Percentiles rank a stretch among this genome's conserved stretches.
These are phyloP conservation scores for Phymatotrichopsis omnivora DNA, from an alignment of 2,329 filamentous ascomycete genomes.

Conservation along the genomic window DNA sequence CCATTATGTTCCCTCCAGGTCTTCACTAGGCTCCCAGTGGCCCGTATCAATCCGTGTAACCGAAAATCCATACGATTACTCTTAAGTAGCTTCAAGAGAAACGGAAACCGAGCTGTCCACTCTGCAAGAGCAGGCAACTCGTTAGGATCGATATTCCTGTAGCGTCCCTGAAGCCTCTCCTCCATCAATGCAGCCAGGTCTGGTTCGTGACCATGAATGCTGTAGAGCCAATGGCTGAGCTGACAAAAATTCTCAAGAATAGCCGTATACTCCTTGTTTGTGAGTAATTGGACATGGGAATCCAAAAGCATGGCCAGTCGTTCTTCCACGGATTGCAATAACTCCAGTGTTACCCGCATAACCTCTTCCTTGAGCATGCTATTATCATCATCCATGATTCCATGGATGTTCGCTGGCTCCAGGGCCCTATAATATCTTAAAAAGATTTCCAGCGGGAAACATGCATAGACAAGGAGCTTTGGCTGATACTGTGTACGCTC, in stretches of 20 bases:
- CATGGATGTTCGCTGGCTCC: constrained; percentile 20
- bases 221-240: constrained; percentile 15
- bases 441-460: constrained; percentile 20
- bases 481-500: constrained; percentile 25
- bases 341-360: constrained; percentile 12
- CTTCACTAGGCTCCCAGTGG: constrained; percentile 24
- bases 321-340: constrained; percentile 18
- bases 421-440: constrained; percentile 17
- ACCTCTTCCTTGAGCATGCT: constrained; percentile 20
- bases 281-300: constrained; percentile 22
- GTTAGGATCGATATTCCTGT: constrained; percentile 16
- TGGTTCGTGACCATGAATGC: constrained; percentile 15
- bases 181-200: constrained; percentile 13
- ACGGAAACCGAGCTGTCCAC: constrained; percentile 24
- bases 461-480: constrained; percentile 24
- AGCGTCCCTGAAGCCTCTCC: constrained; percentile 14
- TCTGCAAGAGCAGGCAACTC: constrained; percentile 20
- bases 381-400: constrained; percentile 21
- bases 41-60: constrained; percentile 18
- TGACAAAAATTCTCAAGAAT: constrained; percentile 17
- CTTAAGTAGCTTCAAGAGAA: constrained; percentile 26
- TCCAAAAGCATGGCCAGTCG: constrained; percentile 21
- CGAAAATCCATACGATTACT: constrained; percentile 27
- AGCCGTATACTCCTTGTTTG: constrained; percentile 22
- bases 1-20: constrained; percentile 33